Percentiles rank a stretch among this genome's conserved stretches.
Conservation (phyloP, 768 basidiomycete genomes). For the Suillus sp. region DNA sequence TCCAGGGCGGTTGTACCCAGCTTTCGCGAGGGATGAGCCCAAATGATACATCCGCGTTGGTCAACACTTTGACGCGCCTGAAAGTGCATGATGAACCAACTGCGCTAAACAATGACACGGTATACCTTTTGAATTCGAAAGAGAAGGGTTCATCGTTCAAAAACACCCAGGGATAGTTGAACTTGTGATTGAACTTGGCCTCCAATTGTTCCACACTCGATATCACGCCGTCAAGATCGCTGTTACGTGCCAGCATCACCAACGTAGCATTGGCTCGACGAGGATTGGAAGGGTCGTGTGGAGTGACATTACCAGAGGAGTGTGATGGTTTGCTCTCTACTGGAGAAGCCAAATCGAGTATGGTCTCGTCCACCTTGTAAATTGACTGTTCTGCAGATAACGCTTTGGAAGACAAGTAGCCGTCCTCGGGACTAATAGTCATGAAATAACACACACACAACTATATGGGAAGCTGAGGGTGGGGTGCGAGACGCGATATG, state of each 20-base stretch:
- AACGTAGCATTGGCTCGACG: constrained; percentile 58
- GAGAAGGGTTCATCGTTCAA: constrained; percentile 63
- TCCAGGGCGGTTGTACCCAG: constrained; percentile 74
- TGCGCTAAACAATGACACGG: not conserved
- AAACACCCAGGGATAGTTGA: constrained; percentile 63
- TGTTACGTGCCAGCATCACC: constrained; percentile 54
- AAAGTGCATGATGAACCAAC: constrained; percentile 22
- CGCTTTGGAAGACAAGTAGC: constrained; percentile 5
- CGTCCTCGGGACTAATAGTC: constrained; percentile 7
- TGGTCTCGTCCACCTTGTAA: not conserved
- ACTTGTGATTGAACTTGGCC: constrained; percentile 57
- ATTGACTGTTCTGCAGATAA: constrained; percentile 10
- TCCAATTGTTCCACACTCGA: constrained; percentile 57
- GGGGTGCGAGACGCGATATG: not conserved
- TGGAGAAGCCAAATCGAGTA: not conserved
- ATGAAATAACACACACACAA: constrained; percentile 25
- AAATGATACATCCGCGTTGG: constrained; percentile 48
- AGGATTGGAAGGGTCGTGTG: not conserved
- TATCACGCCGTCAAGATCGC: constrained; percentile 46
- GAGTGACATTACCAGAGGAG: constrained; percentile 8
- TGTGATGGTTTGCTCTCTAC: not conserved
- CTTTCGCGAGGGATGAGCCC: constrained; percentile 62
- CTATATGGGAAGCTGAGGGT: constrained; percentile 14
- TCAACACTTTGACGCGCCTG: constrained; percentile 40
- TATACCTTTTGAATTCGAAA: constrained; percentile 51